Conservation (phyloP, 768 basidiomycete genomes). For the Mycena chlorophos region DNA sequence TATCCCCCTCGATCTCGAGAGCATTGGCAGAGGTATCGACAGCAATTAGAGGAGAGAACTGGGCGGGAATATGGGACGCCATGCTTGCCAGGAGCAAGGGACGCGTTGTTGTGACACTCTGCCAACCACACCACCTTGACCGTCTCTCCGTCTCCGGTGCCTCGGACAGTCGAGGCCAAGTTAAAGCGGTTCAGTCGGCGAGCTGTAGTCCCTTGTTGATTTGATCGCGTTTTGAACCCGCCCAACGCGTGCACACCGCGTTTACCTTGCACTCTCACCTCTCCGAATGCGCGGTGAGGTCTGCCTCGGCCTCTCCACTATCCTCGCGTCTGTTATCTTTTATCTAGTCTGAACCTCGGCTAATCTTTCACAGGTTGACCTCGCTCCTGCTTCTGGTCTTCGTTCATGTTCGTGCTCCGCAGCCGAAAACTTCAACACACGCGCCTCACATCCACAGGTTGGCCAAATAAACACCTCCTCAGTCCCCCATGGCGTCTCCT, state of each 20-base stretch:
- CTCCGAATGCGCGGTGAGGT: slow-evolving; percentile 68
- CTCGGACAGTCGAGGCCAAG: too few species aligned
- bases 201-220: too few species aligned
- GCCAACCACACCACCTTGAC: neutral
- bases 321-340: slow-evolving; percentile 61
- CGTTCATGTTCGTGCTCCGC: slow-evolving; percentile 61
- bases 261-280: slow-evolving; percentile 20
- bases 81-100: slow-evolving; percentile 9
- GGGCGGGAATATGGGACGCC: slow-evolving; percentile 12
- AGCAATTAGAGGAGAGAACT: slow-evolving; percentile 23
- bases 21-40: slow-evolving; percentile 36
- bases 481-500: slow-evolving; percentile 68
- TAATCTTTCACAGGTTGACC: slow-evolving; percentile 37
- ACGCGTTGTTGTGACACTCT: slow-evolving; percentile 23
- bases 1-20: slow-evolving; percentile 29
- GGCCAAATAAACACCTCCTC: slow-evolving; percentile 80
- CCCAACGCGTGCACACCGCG: neutral
- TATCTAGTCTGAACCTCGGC: slow-evolving; percentile 22
- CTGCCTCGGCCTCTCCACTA: slow-evolving; percentile 69
- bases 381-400: slow-evolving; percentile 73
- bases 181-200: too few species aligned
- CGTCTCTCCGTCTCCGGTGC: neutral
- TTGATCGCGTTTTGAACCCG: too few species aligned
- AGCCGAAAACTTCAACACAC: slow-evolving; percentile 8
- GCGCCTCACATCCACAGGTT: slow-evolving; percentile 49